Conservation (phyloP, 2,329 filamentous ascomycete genomes). For the Colletotrichum australisinense region DNA sequence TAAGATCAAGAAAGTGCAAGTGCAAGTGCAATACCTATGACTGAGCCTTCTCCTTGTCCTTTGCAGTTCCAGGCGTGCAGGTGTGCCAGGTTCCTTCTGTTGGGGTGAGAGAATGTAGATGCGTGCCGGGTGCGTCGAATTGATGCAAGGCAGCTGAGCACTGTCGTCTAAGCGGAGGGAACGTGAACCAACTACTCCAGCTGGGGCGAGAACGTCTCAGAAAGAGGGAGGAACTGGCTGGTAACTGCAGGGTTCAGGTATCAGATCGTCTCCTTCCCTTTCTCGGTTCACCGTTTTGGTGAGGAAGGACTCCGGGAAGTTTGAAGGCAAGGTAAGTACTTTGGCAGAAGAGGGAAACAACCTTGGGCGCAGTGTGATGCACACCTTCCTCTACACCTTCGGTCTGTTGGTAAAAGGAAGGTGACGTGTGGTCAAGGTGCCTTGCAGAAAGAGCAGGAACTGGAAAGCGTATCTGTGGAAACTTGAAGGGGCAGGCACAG, state of each 20-base stretch:
- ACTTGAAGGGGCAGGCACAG: neutral
- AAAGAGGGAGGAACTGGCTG: neutral
- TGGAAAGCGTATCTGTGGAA: neutral
- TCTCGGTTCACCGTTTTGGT: neutral
- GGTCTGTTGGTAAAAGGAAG: neutral
- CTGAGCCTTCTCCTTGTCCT: neutral
- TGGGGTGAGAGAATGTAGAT: neutral
- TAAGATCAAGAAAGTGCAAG: neutral
- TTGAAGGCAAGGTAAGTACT: neutral
- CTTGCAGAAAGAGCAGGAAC: neutral
- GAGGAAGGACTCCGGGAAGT: neutral
- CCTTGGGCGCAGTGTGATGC: too few species aligned
- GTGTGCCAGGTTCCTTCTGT: neutral
- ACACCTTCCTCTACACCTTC: neutral
- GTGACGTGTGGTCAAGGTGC: neutral
- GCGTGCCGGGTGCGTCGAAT: conserved; percentile 1
- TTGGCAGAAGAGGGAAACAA: neutral
- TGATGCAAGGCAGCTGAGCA: conserved; percentile 13
- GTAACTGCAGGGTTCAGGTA: neutral
- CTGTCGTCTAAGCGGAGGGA: conserved; percentile 26
- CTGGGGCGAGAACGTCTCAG: conserved; percentile 4
- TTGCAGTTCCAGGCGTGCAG: neutral
- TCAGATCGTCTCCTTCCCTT: neutral
- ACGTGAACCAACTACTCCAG: conserved; percentile 10
- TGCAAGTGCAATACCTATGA: neutral